These are phyloP conservation scores for Floccularia luteovirens DNA, from an alignment of 768 basidiomycete species.

Conservation along the genomic window DNA sequence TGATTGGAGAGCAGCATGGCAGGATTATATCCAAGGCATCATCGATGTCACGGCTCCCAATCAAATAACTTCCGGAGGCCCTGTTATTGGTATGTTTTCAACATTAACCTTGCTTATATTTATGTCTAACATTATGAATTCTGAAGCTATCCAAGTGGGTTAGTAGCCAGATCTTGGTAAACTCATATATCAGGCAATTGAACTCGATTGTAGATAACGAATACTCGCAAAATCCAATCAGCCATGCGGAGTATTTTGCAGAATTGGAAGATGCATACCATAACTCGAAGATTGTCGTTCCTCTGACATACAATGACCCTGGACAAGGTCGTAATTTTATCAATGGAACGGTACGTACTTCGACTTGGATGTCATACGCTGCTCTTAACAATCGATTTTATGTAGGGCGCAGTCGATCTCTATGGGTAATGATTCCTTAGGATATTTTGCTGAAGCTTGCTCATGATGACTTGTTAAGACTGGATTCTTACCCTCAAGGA, in stretches of 20 bases:
- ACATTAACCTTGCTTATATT: background rate
- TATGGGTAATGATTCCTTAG: slow-evolving; percentile 44
- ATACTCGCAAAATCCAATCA: slow-evolving; percentile 44
- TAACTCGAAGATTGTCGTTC: slow-evolving; percentile 53
- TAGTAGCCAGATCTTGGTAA: slow-evolving; percentile 1
- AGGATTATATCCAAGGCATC: slow-evolving; percentile 61
- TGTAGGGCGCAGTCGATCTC: slow-evolving; percentile 65
- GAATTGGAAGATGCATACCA: slow-evolving; percentile 52
- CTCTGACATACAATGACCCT: slow-evolving; percentile 71
- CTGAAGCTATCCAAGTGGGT: slow-evolving; percentile 23
- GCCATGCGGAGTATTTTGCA: slow-evolving; percentile 49
- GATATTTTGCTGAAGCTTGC: background rate
- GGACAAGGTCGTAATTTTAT: slow-evolving; percentile 52
- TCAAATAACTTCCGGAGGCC: slow-evolving; percentile 67
- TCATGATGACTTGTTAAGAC: slow-evolving; percentile 15
- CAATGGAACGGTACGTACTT: slow-evolving; percentile 51
- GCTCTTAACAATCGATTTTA: slow-evolving; percentile 1
- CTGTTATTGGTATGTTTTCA: slow-evolving; percentile 53
- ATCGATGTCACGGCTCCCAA: slow-evolving; percentile 52
- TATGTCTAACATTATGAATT: background rate
- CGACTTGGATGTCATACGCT: background rate
- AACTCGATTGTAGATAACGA: slow-evolving; percentile 63
- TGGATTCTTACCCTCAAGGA: slow-evolving; percentile 70
- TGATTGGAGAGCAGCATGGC: slow-evolving; percentile 67
- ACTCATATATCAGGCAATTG: background rate